Base-by-base conservation (phyloP, 2,329 filamentous ascomycete species). In the Aspergillus costaricaensis region DNA sequence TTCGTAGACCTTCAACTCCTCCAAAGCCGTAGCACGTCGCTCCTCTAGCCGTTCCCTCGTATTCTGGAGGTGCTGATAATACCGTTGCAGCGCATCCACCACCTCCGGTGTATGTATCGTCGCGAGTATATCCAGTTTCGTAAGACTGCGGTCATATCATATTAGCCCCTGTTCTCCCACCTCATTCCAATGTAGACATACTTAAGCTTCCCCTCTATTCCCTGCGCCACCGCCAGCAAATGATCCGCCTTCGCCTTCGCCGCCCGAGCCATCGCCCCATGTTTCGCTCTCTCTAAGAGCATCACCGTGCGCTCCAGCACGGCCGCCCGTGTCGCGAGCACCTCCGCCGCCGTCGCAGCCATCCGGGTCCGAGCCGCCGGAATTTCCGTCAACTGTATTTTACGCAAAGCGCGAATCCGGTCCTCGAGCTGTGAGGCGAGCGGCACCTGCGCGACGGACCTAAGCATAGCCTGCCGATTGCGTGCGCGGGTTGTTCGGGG, bases 221-320 rank as follows among this genome's bases (percentile, higher is more conserved):
- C 72, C 52, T 72, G 68, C 49, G 77, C 76, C 49, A 79, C 75
- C 32, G 65, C 70, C 27, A 71, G 71, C 59, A 80, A 61, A 68
- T 79, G 72, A 51, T 78, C 77, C 14, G 75, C 76, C 60, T 73
- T 74, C 4, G 75, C 75, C 60, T 70, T 77, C 21, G 68, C 73
- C 55, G 69, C 75, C 56, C 74, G 68, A 48, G 72, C 69, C 44
- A 76, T 53, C 17, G 68, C 71, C 19, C 77, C 77, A 61, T 78
- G 74, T 58, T 78, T 77, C 23, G 67, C 73, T 52, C 76, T 68
- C 60, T 78, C 76, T 39, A 80, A 63, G n/a, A 78, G 66, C n/a
- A 74, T 68, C 43, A 79, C 67, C 43, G 69, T 74, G 17, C 72
- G 70, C 66, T 79, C 76, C 36, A 79, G 64, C 12, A 77, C 63